Evolutionary conservation across 192 early-diverging fungal genomes (phyloP).

Genomic region (Coemansia sp.): DNA sequence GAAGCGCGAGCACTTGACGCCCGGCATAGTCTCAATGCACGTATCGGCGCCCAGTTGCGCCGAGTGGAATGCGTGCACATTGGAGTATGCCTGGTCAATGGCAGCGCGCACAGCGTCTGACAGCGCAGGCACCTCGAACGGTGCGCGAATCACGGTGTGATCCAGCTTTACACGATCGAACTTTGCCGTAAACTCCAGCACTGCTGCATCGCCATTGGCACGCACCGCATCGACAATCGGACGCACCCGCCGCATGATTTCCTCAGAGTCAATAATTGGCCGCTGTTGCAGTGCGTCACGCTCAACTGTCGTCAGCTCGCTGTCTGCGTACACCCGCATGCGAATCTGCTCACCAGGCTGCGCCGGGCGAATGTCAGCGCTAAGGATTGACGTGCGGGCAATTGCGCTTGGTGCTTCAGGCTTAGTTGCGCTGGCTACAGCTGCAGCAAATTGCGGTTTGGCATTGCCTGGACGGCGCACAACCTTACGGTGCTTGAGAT

Average conservation of each 20-base stretch:
- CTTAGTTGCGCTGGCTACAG: slow-evolving; percentile 14
- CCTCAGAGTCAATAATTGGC: slow-evolving; percentile 88
- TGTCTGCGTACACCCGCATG: slow-evolving; percentile 70
- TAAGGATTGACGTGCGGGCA: slow-evolving; percentile 37
- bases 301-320: slow-evolving; percentile 54
- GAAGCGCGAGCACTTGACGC: slow-evolving; percentile 92
- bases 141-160: slow-evolving; percentile 74
- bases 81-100: slow-evolving; percentile 94
- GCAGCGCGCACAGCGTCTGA: slow-evolving; percentile 68
- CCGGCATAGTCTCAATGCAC: slow-evolving; percentile 96
- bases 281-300: slow-evolving; percentile 71
- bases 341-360: slow-evolving; percentile 61
- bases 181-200: slow-evolving; percentile 82
- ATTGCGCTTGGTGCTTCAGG: slow-evolving; percentile 7
- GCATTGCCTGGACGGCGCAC: slow-evolving; percentile 87
- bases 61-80: slow-evolving; percentile 90
- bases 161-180: slow-evolving; percentile 86
- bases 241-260: slow-evolving; percentile 82
- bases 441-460: slow-evolving; percentile 72
- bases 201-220: slow-evolving; percentile 77
- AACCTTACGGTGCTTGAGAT: slow-evolving; percentile 80
- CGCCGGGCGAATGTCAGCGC: slow-evolving; percentile 24
- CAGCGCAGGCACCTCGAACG: slow-evolving; percentile 69
- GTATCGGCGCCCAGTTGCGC: slow-evolving; percentile 78
- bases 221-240: slow-evolving; percentile 90